Conservation (phyloP, 441 rosid genomes). For the Aleurites moluccanus region DNA sequence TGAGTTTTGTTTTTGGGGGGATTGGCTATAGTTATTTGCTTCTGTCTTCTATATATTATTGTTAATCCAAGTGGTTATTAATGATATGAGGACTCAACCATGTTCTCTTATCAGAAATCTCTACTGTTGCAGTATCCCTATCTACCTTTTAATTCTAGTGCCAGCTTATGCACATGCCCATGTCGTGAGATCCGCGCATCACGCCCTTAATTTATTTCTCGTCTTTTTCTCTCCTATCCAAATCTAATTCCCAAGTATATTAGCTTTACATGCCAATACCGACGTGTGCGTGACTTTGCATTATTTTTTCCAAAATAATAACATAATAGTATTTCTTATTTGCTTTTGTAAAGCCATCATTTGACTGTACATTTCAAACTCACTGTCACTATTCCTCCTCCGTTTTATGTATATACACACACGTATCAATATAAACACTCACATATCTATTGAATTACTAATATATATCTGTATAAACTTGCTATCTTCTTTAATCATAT, state of each 20-base stretch:
- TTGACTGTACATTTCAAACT: background rate
- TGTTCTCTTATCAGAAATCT: constrained; percentile 8
- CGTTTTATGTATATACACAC: no score
- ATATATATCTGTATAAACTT: background rate
- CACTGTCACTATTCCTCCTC: background rate
- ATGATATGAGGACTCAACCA: background rate
- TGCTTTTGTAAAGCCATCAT: constrained; percentile 18
- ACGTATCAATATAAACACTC: no score
- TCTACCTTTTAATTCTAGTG: constrained; percentile 22
- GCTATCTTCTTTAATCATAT: background rate
- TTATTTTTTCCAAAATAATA: background rate
- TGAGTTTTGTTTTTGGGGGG: background rate
- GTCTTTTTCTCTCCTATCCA: constrained; percentile 29
- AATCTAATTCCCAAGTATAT: constrained; percentile 10
- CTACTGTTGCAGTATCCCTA: constrained; percentile 12
- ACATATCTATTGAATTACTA: no score
- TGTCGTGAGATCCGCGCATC: constrained; percentile 39
- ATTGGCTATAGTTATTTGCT: background rate
- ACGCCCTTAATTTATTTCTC: constrained; percentile 28
- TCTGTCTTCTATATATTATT: background rate
- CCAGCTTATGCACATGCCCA: constrained; percentile 40
- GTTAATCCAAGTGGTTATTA: background rate
- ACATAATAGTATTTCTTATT: background rate
- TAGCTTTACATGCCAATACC: constrained; percentile 11
- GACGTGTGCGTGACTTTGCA: constrained; percentile 10